A percentile compares a stretch with the other conserved stretches of the same genome.
These are phyloP conservation scores for Voacanga thouarsii DNA, from an alignment of 257 asterid genomes.

Conservation along the genomic window DNA sequence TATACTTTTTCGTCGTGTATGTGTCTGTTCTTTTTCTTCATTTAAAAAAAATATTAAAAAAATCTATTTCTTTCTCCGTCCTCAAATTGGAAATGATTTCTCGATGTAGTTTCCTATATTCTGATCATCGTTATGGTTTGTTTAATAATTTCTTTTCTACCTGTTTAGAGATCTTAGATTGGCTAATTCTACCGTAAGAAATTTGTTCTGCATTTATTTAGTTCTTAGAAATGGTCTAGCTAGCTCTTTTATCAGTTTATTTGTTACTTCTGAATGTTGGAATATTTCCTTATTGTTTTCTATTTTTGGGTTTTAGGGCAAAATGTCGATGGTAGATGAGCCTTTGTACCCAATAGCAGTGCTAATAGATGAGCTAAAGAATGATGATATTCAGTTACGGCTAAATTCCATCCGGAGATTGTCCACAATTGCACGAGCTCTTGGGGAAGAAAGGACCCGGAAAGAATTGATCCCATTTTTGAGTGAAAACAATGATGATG, in stretches of 20 bases:
- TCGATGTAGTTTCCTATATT: background rate
- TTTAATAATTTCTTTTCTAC: background rate
- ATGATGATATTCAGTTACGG: slow-evolving; percentile 82
- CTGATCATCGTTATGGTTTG: background rate
- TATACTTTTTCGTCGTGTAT: background rate
- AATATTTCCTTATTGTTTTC: background rate
- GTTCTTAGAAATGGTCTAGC: background rate
- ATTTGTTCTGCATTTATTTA: background rate
- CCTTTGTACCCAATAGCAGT: slow-evolving; percentile 96
- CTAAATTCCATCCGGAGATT: slow-evolving; percentile 80
- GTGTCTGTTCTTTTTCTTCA: background rate
- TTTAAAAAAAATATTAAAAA: too few relatives aligned
- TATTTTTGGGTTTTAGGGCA: slow-evolving; percentile 23
- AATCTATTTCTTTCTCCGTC: background rate
- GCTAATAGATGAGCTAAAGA: slow-evolving; percentile 86
- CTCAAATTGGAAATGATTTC: background rate
- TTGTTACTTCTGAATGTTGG: background rate
- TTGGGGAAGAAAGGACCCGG: slow-evolving; percentile 90
- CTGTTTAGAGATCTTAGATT: slow-evolving; percentile 1
- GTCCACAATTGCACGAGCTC: slow-evolving; percentile 94
- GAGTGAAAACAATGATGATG: slow-evolving; percentile 93
- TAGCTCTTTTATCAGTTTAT: background rate
- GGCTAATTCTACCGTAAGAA: background rate
- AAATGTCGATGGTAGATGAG: slow-evolving; percentile 89
- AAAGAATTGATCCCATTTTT: slow-evolving; percentile 84